Evolutionary conservation across 1,139 yeast genomes (phyloP), one percentile per base, ranked within the genome.

Genomic region (Scheffersomyces stambukii): DNA sequence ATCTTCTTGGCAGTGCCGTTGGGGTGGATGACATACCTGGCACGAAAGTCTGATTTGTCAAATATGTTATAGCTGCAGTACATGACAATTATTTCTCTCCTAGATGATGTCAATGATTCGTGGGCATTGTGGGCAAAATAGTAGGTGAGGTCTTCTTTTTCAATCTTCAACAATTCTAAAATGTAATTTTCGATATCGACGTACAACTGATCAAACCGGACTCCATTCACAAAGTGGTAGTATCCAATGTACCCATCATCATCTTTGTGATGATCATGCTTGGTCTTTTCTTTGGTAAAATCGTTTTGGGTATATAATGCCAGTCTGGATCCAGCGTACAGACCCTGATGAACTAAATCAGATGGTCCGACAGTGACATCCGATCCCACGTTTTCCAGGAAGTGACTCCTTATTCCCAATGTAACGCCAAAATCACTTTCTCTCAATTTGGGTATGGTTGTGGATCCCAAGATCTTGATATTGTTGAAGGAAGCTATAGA

Each of bases 31-130:
- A 62, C 52, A 33, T 46, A 57, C 24, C 59, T 52, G 8, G 57
- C 69, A 46, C 59, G 62, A 31, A 74, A 52, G 42, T 75, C 81
- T 13, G 70, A 62, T 36, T 57, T 65, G 26, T 55, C 50, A 43
- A 75, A 73, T 19, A 70, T 49, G 40, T 75, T 75, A 45, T 68
- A 75, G 6, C 64, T 41, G 39, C 78, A 73, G 38, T 60, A 72
- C 0, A 75, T 69, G 3, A 69, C 68, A 16, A 70, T 56, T 40
- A 58, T 49, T 24, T 63, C 70, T 21, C 53, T 42, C 40, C 56
- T 43, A 43, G 48, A 27, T 7, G 29, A 19, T 17, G 25, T 8
- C 30, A 21, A n/a, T n/a, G n/a, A n/a, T n/a, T n/a, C n/a, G 10
- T 7, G 20, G 10, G 11, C 11, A 18, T 18, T 11, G n/a, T n/a